Base-by-base conservation (phyloP, 2,329 filamentous ascomycete genomes). In the Curvularia lunata region DNA sequence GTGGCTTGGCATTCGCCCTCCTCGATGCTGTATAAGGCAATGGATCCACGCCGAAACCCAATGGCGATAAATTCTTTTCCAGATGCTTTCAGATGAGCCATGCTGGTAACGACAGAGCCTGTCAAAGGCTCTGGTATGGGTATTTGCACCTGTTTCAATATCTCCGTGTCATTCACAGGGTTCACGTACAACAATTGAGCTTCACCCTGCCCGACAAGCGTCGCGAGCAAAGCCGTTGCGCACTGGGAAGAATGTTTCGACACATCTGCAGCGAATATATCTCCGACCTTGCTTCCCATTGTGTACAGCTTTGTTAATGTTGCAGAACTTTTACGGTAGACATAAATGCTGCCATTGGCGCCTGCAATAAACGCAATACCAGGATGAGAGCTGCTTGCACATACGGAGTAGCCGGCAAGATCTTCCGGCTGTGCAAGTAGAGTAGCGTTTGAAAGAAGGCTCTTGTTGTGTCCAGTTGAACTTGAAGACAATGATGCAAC, bases 11-110 rank as follows among this genome's bases (percentile, higher is more conserved):
- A 41, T 21, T 52, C 30, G 8, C 34, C 42, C 7, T 52, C 45
- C 18, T 47, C 74, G 38, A 69, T 59, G 54, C 68, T 42, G 61
- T 84, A 86, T 1, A 85, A 50, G 4, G 81, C 82, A 48, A 89
- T 68, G 1, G 78, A 77, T 3, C 87, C 87, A 50, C 76, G 77
- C 59, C 85, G 81, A 37, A 84, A 86, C 1, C 87, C 87, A 8
- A 88, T 58, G 1, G 84, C 62, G n/a, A 84, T 66, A 53, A 75
- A 75, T 9, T 75, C 52, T 3, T 56, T 57, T 1, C 48, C 41
- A 1, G 45, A 18, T 5, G 45, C 46, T 10, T 49, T 12, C 1
- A 80, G 58, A 37, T 78, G 68, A 18, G 72, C 71, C 53, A 83
- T 82, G 61, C 82, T 83, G 18, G 84, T 85, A 13, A 86, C 79